Evolutionary conservation across 2,329 filamentous ascomycete genomes (phyloP).

Genomic region (Talaromyces sp.): DNA sequence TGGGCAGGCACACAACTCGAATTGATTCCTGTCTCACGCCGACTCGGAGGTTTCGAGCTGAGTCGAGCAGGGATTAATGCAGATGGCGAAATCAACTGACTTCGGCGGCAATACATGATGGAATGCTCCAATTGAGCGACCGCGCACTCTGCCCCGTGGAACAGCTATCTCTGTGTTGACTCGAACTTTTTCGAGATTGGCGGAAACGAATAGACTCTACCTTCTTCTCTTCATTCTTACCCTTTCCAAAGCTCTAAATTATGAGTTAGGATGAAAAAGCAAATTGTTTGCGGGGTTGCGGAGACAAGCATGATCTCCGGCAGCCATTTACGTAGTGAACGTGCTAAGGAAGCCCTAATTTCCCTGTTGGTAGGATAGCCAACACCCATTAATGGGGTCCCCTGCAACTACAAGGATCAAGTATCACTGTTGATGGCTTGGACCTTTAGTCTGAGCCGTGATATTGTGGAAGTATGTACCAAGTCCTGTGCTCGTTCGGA

Average conservation of each 20-base stretch:
- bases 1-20: background rate
- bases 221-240: background rate
- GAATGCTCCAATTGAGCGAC: background rate
- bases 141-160: no score
- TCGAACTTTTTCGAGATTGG: background rate
- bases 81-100: background rate
- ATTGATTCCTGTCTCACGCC: background rate
- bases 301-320: background rate
- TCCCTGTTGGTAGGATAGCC: background rate
- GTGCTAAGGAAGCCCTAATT: slow-evolving; percentile 1
- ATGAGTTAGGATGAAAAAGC: background rate
- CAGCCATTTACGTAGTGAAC: background rate
- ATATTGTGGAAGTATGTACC: background rate
- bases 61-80: background rate
- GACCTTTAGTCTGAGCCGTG: background rate
- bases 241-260: background rate
- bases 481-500: background rate
- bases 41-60: background rate
- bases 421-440: background rate
- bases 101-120: background rate
- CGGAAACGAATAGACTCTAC: no score
- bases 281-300: background rate
- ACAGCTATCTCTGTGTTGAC: background rate
- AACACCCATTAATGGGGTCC: background rate
- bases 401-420: background rate